Conservation (phyloP, 257 asterid genomes). For the Linaria vulgaris region DNA sequence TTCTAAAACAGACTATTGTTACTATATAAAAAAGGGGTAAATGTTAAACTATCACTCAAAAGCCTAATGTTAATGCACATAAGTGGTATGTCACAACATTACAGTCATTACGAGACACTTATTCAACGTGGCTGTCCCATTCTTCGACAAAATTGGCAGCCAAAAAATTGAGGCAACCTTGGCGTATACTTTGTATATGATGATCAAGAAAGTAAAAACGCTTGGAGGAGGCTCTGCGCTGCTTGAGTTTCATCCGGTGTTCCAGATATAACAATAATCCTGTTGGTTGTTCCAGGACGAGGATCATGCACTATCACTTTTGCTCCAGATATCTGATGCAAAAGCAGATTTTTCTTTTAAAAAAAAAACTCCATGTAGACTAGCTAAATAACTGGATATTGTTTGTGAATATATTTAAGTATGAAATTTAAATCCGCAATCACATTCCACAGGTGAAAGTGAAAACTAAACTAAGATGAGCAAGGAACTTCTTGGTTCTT, state of each 20-base stretch:
- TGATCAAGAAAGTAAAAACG: constrained; percentile 54
- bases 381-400: not conserved
- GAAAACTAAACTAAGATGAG: not conserved
- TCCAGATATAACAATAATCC: constrained; percentile 60
- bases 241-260: constrained; percentile 68
- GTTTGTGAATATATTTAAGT: not conserved
- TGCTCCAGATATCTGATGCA: constrained; percentile 76
- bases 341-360: not conserved
- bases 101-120: not conserved
- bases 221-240: constrained; percentile 87
- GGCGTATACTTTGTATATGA: constrained; percentile 11
- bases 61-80: not conserved
- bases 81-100: not conserved
- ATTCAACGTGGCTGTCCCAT: not conserved
- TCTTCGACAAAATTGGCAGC: constrained; percentile 8
- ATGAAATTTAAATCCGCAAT: not conserved
- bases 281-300: constrained; percentile 48
- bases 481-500: not conserved
- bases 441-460: constrained; percentile 1
- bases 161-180: constrained; percentile 10
- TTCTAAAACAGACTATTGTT: not conserved
- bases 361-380: not conserved
- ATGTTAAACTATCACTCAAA: not conserved
- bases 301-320: constrained; percentile 55
- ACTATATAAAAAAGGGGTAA: not conserved